A percentile compares a stretch with the other conserved stretches of the same genome.
Evolutionary conservation across 192 early-diverging fungal species (phyloP).

Genomic region (Podila verticillata): DNA sequence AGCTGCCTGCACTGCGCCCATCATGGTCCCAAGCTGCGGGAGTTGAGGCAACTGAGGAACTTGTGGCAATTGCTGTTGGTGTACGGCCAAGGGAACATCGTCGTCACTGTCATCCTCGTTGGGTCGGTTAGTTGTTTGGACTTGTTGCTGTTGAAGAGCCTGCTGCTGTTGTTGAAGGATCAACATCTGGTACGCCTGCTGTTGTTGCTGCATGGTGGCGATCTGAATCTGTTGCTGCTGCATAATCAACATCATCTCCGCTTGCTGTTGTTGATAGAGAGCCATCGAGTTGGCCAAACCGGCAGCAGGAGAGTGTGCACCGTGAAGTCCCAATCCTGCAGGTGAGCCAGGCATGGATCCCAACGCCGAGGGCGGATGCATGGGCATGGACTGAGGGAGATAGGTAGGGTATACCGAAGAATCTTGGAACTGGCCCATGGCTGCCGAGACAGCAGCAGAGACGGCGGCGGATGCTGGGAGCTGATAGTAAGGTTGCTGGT

Average conservation of each 20-base stretch:
- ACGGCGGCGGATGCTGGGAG: conserved; percentile 2
- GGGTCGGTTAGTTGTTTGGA: neutral
- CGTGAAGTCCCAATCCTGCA: neutral
- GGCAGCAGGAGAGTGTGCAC: neutral
- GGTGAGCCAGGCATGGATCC: neutral
- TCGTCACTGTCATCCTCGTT: conserved; percentile 25
- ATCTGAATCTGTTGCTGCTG: conserved; percentile 51
- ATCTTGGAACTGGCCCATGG: conserved; percentile 3
- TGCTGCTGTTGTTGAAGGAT: conserved; percentile 45
- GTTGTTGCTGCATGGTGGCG: conserved; percentile 49
- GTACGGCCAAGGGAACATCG: conserved; percentile 32
- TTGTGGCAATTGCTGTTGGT: conserved; percentile 22
- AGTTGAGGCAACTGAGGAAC: conserved; percentile 7
- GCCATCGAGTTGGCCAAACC: conserved; percentile 36
- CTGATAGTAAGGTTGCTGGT: conserved; percentile 1
- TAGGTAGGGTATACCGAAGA: neutral
- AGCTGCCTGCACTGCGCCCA: neutral
- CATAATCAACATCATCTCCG: conserved; percentile 49
- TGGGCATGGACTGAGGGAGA: neutral
- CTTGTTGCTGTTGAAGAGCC: conserved; percentile 7
- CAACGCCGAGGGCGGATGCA: neutral
- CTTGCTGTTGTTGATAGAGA: conserved; percentile 44
- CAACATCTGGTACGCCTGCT: conserved; percentile 35
- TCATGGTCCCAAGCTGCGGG: neutral
- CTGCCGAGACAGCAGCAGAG: neutral